Conservation (phyloP, 2,329 filamentous ascomycete genomes). For the Ramularia collo-cygni region DNA sequence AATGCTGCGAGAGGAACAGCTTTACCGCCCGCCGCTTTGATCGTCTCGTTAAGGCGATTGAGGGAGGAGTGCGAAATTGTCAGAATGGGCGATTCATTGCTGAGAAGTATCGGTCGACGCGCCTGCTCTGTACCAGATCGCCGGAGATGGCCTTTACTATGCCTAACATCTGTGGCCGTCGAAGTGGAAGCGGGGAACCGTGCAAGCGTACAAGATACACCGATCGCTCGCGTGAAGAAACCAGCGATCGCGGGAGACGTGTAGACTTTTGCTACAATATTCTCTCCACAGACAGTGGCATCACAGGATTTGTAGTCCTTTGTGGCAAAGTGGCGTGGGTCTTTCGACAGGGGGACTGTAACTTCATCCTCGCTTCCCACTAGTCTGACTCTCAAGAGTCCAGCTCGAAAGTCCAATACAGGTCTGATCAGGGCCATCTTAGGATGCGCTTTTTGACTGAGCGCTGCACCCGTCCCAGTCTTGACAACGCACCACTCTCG, state of each 20-base stretch:
- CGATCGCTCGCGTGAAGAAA: constrained; percentile 72
- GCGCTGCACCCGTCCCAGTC: constrained; percentile 70
- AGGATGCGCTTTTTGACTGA: constrained; percentile 85
- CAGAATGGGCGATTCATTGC: constrained; percentile 91
- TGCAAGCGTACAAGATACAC: constrained; percentile 73
- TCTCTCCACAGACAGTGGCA: constrained; percentile 78
- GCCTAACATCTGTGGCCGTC: constrained; percentile 53
- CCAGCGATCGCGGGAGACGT: constrained; percentile 55
- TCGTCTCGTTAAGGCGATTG: constrained; percentile 66
- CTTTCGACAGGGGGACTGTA: constrained; percentile 56
- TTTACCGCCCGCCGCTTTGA: constrained; percentile 56
- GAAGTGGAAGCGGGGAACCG: constrained; percentile 63
- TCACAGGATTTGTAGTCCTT: constrained; percentile 29
- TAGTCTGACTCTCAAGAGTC: constrained; percentile 55
- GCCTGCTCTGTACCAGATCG: constrained; percentile 26
- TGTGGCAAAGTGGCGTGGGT: constrained; percentile 52
- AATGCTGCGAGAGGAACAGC: constrained; percentile 68
- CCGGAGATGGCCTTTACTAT: constrained; percentile 62
- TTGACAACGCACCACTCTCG: constrained; percentile 95
- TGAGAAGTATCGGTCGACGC: constrained; percentile 62
- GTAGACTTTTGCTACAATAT: constrained; percentile 65
- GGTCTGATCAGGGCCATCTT: constrained; percentile 81
- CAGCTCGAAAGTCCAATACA: constrained; percentile 60
- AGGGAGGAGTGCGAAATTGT: constrained; percentile 76
- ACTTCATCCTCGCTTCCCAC: constrained; percentile 31